Conservation (phyloP, 2,329 filamentous ascomycete genomes). For the Xylariomycetidae sp. region DNA sequence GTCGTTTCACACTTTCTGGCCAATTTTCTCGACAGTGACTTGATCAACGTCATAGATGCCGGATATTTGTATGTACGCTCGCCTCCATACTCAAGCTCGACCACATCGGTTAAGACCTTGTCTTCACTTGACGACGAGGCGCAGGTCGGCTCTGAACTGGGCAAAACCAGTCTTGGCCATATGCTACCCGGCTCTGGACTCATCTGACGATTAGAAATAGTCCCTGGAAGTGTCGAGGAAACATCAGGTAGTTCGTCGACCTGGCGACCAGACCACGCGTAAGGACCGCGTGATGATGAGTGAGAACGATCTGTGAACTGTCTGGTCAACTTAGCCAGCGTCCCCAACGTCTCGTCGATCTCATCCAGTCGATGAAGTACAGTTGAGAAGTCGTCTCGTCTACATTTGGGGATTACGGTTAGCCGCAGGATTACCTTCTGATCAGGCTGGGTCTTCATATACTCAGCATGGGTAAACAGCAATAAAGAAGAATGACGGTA, state of each 20-base stretch:
- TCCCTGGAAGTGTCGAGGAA: no score
- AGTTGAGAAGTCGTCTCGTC: constrained; percentile 15
- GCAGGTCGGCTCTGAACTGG: constrained; percentile 1
- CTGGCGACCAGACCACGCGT: no score
- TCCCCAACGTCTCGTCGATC: constrained; percentile 8
- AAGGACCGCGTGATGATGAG: no score
- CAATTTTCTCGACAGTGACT: constrained; percentile 8
- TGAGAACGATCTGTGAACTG: constrained; percentile 10
- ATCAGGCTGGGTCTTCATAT: no score
- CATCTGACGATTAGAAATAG: no score
- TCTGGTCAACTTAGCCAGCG: constrained; percentile 9
- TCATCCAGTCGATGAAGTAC: constrained; percentile 13
- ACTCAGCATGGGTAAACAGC: no score
- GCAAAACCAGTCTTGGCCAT: no score
- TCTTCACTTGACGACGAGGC: not conserved
- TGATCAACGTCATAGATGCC: constrained; percentile 12
- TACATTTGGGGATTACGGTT: constrained; percentile 3
- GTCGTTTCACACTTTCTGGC: constrained; percentile 1
- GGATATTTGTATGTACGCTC: constrained; percentile 16
- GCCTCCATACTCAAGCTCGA: constrained; percentile 10
- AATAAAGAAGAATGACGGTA: no score
- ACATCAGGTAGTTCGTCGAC: no score
- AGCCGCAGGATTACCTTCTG: no score
- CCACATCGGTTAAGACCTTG: constrained; percentile 4
- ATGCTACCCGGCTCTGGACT: constrained; percentile 2